Percentiles rank a stretch among this genome's conserved stretches.
These are phyloP conservation scores for Pyrenochaeta sp. DNA, from an alignment of 2,329 filamentous ascomycete species.

Conservation along the genomic window DNA sequence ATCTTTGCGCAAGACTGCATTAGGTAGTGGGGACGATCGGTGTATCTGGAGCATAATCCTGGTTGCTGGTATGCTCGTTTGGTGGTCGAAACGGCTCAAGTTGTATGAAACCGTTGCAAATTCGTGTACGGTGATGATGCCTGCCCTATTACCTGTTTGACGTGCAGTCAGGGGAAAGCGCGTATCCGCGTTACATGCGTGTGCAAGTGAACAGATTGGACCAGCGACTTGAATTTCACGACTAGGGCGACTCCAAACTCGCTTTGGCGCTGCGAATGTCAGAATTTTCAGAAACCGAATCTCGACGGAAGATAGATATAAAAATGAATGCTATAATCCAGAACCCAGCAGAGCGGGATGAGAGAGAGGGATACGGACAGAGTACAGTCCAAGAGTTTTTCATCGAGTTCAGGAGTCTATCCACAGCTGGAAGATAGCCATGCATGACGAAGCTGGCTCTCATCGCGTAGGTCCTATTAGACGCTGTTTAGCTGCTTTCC, in stretches of 20 bases:
- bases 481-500: not conserved
- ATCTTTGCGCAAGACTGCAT: not conserved
- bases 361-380: not conserved
- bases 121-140: not conserved
- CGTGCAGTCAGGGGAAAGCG: not conserved
- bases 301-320: not conserved
- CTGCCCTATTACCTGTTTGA: conserved; percentile 8
- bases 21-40: not conserved
- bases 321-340: not conserved
- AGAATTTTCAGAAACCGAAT: too few relatives aligned
- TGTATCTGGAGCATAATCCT: not conserved
- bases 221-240: too few relatives aligned
- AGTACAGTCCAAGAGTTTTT: not conserved
- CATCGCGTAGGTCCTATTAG: not conserved
- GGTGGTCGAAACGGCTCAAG: not conserved
- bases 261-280: too few relatives aligned
- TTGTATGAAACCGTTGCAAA: conserved; percentile 1
- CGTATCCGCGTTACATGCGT: too few relatives aligned
- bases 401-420: not conserved
- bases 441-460: not conserved
- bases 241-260: too few relatives aligned
- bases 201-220: too few relatives aligned
- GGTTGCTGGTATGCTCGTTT: conserved; percentile 1
- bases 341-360: not conserved
- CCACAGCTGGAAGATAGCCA: not conserved